These are phyloP conservation scores for Talaromyces sp. DNA, from an alignment of 2,329 filamentous ascomycete species.

Conservation along the genomic window DNA sequence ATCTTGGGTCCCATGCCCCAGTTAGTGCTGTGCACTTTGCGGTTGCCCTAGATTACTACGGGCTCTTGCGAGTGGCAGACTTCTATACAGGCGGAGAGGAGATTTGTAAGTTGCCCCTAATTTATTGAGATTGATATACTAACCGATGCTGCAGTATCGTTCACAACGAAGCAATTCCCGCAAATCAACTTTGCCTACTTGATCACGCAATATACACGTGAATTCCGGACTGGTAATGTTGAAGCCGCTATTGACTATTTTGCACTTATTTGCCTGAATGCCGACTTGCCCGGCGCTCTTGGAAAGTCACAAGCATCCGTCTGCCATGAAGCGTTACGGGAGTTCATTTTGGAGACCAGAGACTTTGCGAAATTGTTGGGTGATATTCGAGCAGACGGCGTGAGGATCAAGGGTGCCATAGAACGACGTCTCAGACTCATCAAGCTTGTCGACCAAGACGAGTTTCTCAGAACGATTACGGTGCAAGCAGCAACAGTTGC, in stretches of 20 bases:
- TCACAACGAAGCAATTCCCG: slow-evolving; percentile 52
- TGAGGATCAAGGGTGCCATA: slow-evolving; percentile 78
- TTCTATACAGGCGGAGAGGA: slow-evolving; percentile 71
- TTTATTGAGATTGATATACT: slow-evolving; percentile 15
- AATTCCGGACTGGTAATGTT: slow-evolving; percentile 88
- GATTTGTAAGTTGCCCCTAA: slow-evolving; percentile 46
- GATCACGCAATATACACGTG: slow-evolving; percentile 89
- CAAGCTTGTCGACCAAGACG: slow-evolving; percentile 70
- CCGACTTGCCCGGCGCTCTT: slow-evolving; percentile 69
- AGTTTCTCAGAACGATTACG: slow-evolving; percentile 89
- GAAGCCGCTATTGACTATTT: slow-evolving; percentile 92
- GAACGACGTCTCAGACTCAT: slow-evolving; percentile 81
- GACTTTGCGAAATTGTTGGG: slow-evolving; percentile 93
- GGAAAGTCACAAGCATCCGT: slow-evolving; percentile 74
- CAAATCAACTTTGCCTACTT: slow-evolving; percentile 94
- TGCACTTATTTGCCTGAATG: slow-evolving; percentile 83
- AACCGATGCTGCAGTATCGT: slow-evolving; percentile 47
- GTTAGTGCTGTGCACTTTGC: slow-evolving; percentile 94
- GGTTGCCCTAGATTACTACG: slow-evolving; percentile 83
- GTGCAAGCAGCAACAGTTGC: slow-evolving; percentile 87
- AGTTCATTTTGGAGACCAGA: slow-evolving; percentile 91
- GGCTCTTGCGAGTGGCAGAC: slow-evolving; percentile 80
- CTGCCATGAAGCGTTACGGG: slow-evolving; percentile 87
- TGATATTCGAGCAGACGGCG: slow-evolving; percentile 82
- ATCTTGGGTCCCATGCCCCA: slow-evolving; percentile 86